These are phyloP conservation scores for Bacidia rubella DNA, from an alignment of 495 filamentous ascomycete species.

Conservation along the genomic window DNA sequence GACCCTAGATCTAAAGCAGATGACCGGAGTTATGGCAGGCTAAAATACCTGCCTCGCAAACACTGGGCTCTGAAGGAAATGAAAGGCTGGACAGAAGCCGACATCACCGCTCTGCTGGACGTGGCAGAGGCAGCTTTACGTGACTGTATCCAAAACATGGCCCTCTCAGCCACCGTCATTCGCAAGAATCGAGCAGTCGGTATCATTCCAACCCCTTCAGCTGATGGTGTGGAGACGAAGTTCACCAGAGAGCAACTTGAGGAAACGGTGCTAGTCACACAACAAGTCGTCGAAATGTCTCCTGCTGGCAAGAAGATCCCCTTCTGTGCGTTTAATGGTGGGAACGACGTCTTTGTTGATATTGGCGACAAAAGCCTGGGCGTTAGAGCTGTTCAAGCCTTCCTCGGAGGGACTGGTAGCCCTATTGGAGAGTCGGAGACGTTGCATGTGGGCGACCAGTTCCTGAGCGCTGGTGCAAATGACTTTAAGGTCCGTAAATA, in stretches of 20 bases:
- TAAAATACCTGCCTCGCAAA: too few relatives aligned
- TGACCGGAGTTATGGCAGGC: too few relatives aligned
- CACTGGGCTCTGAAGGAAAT: too few relatives aligned
- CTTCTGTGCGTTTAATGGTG: conserved; percentile 96
- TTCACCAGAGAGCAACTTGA: conserved; percentile 83
- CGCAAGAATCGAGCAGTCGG: conserved; percentile 92
- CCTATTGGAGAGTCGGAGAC: conserved; percentile 52
- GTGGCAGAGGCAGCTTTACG: conserved; percentile 70
- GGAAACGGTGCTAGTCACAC: conserved; percentile 87
- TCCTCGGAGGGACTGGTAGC: too few relatives aligned
- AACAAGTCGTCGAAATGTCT: conserved; percentile 70
- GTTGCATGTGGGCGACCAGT: conserved; percentile 89
- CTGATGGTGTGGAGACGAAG: conserved; percentile 34
- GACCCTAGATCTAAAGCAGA: too few relatives aligned
- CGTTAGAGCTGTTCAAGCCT: conserved; percentile 81
- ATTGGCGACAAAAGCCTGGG: conserved; percentile 97
- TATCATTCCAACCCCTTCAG: conserved; percentile 54
- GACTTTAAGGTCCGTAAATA: conserved; percentile 64
- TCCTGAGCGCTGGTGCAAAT: conserved; percentile 87
- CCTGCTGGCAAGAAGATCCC: conserved; percentile 44
- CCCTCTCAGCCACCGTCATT: conserved; percentile 60
- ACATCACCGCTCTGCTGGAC: conserved; percentile 68
- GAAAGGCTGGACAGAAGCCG: conserved; percentile 64
- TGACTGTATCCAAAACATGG: conserved; percentile 64
- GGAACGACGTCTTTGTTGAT: conserved; percentile 95